A percentile compares a stretch with the other conserved stretches of the same genome.
phyloP scores from a whole-genome alignment of 192 early-diverging fungal species.

The Radiomyces spectabilis region DNA sequence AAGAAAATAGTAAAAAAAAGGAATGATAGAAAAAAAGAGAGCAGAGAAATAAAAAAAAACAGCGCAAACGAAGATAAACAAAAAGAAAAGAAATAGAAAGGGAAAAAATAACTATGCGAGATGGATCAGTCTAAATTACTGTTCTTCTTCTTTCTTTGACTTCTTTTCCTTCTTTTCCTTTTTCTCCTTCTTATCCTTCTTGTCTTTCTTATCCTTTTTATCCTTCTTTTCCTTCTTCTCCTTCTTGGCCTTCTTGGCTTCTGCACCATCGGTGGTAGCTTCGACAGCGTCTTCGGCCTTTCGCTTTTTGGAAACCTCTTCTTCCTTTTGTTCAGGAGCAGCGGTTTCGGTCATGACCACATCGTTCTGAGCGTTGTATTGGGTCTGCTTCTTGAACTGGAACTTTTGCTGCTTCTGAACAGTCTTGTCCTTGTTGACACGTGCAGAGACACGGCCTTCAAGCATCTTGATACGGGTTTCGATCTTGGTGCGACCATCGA shows the following conservation, averaged over 20 bases:
- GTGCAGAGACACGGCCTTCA: constrained; percentile 70
- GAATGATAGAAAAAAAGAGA: constrained; percentile 1
- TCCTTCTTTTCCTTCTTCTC: constrained; percentile 44
- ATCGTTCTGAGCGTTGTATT: constrained; percentile 35
- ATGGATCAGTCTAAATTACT: constrained; percentile 5
- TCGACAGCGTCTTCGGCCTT: constrained; percentile 37
- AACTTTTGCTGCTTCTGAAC: constrained; percentile 54
- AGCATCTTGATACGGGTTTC: constrained; percentile 85
- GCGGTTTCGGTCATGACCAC: constrained; percentile 23
- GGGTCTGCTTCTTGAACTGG: constrained; percentile 42
- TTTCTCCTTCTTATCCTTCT: constrained; percentile 39
- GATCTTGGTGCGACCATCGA: constrained; percentile 79
- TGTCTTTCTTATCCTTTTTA: constrained; percentile 47
- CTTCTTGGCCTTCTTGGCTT: constrained; percentile 37
- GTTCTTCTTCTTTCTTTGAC: constrained; percentile 29
- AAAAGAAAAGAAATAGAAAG: background rate
- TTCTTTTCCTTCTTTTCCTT: constrained; percentile 33
- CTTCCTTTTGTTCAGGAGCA: constrained; percentile 31
- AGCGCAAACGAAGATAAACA: constrained; percentile 6
- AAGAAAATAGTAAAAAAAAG: constrained; percentile 7
- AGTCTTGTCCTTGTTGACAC: constrained; percentile 63
- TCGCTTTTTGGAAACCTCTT: constrained; percentile 42
- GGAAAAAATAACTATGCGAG: background rate
- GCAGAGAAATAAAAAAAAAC: constrained; percentile 2
- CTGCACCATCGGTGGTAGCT: constrained; percentile 28